Evolutionary conservation across 305 asterid species (phyloP), one percentile per base, ranked within the genome.

Genomic region (Plantago lanceolata): DNA sequence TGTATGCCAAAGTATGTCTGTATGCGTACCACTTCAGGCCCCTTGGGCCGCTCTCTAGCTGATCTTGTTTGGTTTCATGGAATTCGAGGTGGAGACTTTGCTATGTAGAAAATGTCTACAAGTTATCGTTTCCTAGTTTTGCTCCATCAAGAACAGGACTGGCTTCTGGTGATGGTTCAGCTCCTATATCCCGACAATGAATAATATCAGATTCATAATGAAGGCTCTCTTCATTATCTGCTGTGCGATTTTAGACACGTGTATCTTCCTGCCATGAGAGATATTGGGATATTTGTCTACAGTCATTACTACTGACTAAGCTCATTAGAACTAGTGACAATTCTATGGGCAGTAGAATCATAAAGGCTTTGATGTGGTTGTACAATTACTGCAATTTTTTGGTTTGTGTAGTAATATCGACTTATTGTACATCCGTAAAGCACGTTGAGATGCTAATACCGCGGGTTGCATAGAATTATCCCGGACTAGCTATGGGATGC

Each of bases 121-220:
- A n/a, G 40, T 33, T 8, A 5, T 33, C 11, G 1, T 66, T 70
- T 13, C 74, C 53, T 64, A 0, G 57, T 72, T 62, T 76, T 75
- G 64, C 59, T 70, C 68, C 78, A 48, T 52, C 78, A 33, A 35
- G 67, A 48, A 70, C 69, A 37, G 14, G 50, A 61, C 59, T 58
- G 63, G 77, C 70, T 49, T 77, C 65, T 11, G 57, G 21, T 43
- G 51, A 63, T 66, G 66, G 35, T 54, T 83, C 79, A 83, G 80
- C 48, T 69, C 76, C 88, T 79, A 84, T 71, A 66, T 66, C 73
- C 79, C 71, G 47, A 78, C 71, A 80, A 54, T 76, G 65, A 70
- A 61, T 44, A 64, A 33, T 51, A 68, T 72, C 70, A 77, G 72
- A 71, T 53, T 70, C 50, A 33, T 71, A 44, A 49, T 29, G 29